Base-by-base conservation (phyloP, 345 rosid genomes). In the Syzygium aqueum region DNA sequence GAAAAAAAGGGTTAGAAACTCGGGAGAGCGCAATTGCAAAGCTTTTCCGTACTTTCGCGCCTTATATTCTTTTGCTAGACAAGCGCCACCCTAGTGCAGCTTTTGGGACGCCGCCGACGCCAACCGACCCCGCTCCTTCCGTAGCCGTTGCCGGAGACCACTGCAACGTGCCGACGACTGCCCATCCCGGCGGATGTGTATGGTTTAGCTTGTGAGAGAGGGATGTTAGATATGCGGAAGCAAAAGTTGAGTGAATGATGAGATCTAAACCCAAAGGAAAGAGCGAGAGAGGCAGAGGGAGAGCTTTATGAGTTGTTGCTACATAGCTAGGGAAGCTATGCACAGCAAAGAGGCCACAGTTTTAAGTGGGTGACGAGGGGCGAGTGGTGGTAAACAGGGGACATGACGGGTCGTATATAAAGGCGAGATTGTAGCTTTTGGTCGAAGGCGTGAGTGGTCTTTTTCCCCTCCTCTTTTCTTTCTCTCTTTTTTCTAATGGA, bases 1-100 rank as follows among this genome's bases (percentile, higher is more conserved):
- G 80, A 37, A 73, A 73, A 52, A n/a, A 23, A 16, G 83, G 91
- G 93, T 89, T 90, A 95, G 93, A 92, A 87, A 88, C 89, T 91
- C 91, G 51, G 95, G 95, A 95, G 97, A 94, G 97, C 91, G 93
- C 92, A 94, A 92, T 92, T 94, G 97, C 96, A 94, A 92, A 92
- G 95, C 95, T 87, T 87, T 49, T 84, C 65, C 37, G 15, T 52
- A 61, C 53, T 50, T 73, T 27, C 33, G 53, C 19, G 46, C 37
- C 25, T 57, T 27, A 61, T 85, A 61, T 85, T 89, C 85, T 85
- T 85, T 85, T 43, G 88, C 85, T 56, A 77, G 78, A 77, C 46
- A 28, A 3, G 63, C 61, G 21, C 40, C 80, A 85, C 89, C 88
- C 83, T 78, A 86, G 87, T n/a, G 8, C 49, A 12, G 25, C 57